A percentile compares a stretch with the other conserved stretches of the same genome.
phyloP scores from a whole-genome alignment of 2,329 filamentous ascomycete species.

The Paecilomyces fulvus region DNA sequence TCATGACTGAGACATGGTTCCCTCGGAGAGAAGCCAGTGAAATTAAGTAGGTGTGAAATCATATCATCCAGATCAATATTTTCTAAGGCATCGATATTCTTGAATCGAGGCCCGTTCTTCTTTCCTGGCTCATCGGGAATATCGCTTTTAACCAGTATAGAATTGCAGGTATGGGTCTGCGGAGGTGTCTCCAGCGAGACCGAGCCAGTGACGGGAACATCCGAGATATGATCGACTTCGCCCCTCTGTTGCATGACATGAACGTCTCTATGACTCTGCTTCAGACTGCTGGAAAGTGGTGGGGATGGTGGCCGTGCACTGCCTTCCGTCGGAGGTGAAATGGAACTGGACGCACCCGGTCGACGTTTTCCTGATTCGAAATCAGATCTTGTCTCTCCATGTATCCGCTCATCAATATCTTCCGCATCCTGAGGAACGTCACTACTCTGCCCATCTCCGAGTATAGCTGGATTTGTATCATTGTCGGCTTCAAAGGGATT shows the following conservation, averaged over 20 bases:
- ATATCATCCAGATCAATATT: constrained; percentile 93
- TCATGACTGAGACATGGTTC: constrained; percentile 95
- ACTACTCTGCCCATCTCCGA: too few relatives aligned
- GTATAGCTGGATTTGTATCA: too few relatives aligned
- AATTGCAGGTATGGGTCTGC: too few relatives aligned
- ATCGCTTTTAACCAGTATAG: constrained; percentile 15
- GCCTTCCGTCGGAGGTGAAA: too few relatives aligned
- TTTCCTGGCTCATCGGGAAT: too few relatives aligned
- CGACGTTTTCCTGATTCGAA: too few relatives aligned
- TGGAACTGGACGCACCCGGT: too few relatives aligned
- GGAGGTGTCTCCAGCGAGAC: constrained; percentile 25
- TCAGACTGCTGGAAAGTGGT: constrained; percentile 66
- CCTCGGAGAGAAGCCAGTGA: constrained; percentile 85
- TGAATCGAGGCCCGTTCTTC: constrained; percentile 18
- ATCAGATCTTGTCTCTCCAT: too few relatives aligned
- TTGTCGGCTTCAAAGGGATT: too few relatives aligned
- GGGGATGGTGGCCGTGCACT: constrained; percentile 63
- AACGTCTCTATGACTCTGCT: constrained; percentile 66
- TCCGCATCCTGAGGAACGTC: too few relatives aligned
- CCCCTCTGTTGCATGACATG: constrained; percentile 73
- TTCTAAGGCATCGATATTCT: constrained; percentile 86
- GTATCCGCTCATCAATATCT: too few relatives aligned
- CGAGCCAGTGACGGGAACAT: constrained; percentile 68
- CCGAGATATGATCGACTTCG: constrained; percentile 90
- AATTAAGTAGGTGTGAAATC: constrained; percentile 88